These are phyloP conservation scores for Aschersonia sp. DNA, from an alignment of 2,329 filamentous ascomycete species.

Conservation along the genomic window DNA sequence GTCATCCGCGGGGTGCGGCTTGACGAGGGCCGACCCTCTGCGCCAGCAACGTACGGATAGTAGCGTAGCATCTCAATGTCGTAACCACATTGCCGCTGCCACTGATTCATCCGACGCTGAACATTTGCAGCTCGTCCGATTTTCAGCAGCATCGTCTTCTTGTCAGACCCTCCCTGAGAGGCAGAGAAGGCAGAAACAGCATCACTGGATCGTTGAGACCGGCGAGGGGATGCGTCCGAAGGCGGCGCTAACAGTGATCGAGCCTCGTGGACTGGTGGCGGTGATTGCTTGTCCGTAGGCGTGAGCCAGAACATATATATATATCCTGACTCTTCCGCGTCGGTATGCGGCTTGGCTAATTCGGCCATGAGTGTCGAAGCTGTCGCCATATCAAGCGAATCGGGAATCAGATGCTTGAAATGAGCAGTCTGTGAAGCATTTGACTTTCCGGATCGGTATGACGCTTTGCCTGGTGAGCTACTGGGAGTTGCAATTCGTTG, in stretches of 20 bases:
- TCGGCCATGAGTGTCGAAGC: slow-evolving; percentile 61
- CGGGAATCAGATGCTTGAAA: slow-evolving; percentile 46
- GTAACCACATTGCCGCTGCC: slow-evolving; percentile 86
- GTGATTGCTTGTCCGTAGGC: slow-evolving; percentile 36
- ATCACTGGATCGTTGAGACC: slow-evolving; percentile 36
- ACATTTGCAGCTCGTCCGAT: slow-evolving; percentile 66
- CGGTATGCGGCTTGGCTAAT: slow-evolving; percentile 49
- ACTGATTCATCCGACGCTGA: slow-evolving; percentile 79
- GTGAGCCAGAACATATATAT: slow-evolving; percentile 99
- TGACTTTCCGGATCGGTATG: slow-evolving; percentile 16
- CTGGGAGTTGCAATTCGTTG: slow-evolving; percentile 4
- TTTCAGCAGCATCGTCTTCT: slow-evolving; percentile 53
- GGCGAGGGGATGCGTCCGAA: slow-evolving; percentile 15
- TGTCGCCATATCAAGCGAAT: slow-evolving; percentile 48
- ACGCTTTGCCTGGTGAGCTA: slow-evolving; percentile 15
- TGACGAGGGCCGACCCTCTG: slow-evolving; percentile 11
- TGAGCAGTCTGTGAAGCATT: slow-evolving; percentile 15
- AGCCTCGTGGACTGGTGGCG: slow-evolving; percentile 42
- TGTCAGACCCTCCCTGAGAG: slow-evolving; percentile 10
- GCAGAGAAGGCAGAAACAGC: slow-evolving; percentile 36
- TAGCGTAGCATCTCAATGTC: slow-evolving; percentile 76
- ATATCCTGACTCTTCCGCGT: slow-evolving; percentile 71
- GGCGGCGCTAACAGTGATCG: slow-evolving; percentile 43
- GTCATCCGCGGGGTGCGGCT: slow-evolving; percentile 47
- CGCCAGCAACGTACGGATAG: slow-evolving; percentile 63